A percentile compares a stretch with the other conserved stretches of the same genome.
These are phyloP conservation scores for Ottelia alismoides DNA, from an alignment of 106 monocot species.

Conservation along the genomic window DNA sequence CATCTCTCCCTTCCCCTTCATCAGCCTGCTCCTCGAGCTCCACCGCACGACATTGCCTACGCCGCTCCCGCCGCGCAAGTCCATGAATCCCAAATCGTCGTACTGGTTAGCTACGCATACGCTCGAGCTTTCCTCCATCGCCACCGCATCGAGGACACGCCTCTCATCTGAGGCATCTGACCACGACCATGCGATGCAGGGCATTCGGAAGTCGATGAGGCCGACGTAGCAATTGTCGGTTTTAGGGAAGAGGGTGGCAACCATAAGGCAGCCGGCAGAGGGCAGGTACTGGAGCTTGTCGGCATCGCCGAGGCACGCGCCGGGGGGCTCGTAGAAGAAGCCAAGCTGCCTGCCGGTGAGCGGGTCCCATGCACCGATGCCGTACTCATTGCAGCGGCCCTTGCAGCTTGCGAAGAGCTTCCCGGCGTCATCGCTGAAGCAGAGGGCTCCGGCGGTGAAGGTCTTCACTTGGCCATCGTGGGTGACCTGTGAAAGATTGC, in stretches of 20 bases:
- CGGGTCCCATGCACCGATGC: conserved; percentile 75
- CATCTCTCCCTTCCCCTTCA: conserved; percentile 51
- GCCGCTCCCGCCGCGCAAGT: conserved; percentile 29
- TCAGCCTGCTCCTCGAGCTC: conserved; percentile 80
- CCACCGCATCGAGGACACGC: conserved; percentile 71
- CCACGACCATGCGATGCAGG: conserved; percentile 47
- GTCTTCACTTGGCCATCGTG: conserved; percentile 42
- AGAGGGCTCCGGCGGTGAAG: conserved; percentile 85
- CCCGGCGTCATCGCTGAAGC: conserved; percentile 28
- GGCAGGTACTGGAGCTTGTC: conserved; percentile 76
- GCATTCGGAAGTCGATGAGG: conserved; percentile 48
- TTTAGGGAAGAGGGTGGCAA: conserved; percentile 64
- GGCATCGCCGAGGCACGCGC: conserved; percentile 56
- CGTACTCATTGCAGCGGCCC: conserved; percentile 75
- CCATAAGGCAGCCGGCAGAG: conserved; percentile 38
- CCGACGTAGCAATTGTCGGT: conserved; percentile 72
- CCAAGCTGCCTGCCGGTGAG: conserved; percentile 39
- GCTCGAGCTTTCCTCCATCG: conserved; percentile 54
- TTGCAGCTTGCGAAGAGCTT: conserved; percentile 78
- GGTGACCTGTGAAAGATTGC: too few species aligned
- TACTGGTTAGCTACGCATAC: conserved; percentile 88
- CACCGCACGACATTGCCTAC: conserved; percentile 28
- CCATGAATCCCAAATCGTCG: conserved; percentile 82
- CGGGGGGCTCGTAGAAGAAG: conserved; percentile 69
- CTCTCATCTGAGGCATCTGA: conserved; percentile 62